Conservation (phyloP, 2,329 filamentous ascomycete species). For the Fusarium foetens region DNA sequence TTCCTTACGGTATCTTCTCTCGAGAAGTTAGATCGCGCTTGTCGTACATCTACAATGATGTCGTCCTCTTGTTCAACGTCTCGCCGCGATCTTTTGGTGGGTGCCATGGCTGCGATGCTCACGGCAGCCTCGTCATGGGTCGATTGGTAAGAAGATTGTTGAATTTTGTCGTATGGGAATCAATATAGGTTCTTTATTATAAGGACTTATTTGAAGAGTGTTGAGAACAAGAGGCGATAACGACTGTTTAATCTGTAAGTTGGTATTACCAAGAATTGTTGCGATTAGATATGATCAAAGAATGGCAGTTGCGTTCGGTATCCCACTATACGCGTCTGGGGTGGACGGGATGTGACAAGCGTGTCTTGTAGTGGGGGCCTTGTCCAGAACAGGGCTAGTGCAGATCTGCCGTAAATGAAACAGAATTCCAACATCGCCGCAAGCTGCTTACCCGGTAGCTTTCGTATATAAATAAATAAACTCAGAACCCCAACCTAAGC, state of each 20-base stretch:
- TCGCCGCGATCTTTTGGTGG: slow-evolving; percentile 56
- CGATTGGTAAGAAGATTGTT: not conserved
- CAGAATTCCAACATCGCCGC: not conserved
- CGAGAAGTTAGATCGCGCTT: slow-evolving; percentile 55
- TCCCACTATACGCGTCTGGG: slow-evolving; percentile 40
- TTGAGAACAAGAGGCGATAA: not conserved
- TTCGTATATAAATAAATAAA: not conserved
- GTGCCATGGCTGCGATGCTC: slow-evolving; percentile 42
- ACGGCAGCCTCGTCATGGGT: slow-evolving; percentile 19
- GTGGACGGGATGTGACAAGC: slow-evolving; percentile 28
- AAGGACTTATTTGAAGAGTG: not conserved
- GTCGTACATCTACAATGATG: slow-evolving; percentile 50
- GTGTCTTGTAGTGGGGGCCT: slow-evolving; percentile 15
- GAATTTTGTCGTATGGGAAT: not conserved
- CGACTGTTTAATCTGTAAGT: not conserved
- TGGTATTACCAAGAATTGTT: not conserved
- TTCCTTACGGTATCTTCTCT: slow-evolving; percentile 53
- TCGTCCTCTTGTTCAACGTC: slow-evolving; percentile 51
- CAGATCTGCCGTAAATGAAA: not conserved
- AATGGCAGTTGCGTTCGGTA: not conserved
- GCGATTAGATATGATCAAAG: not conserved
- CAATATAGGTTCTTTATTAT: not conserved
- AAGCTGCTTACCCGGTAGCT: slow-evolving; percentile 28
- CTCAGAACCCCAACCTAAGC: not conserved
- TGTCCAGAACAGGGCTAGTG: slow-evolving; percentile 23